Conservation (phyloP, 2,329 filamentous ascomycete species). For the Arthrobotrys entomopaga region DNA sequence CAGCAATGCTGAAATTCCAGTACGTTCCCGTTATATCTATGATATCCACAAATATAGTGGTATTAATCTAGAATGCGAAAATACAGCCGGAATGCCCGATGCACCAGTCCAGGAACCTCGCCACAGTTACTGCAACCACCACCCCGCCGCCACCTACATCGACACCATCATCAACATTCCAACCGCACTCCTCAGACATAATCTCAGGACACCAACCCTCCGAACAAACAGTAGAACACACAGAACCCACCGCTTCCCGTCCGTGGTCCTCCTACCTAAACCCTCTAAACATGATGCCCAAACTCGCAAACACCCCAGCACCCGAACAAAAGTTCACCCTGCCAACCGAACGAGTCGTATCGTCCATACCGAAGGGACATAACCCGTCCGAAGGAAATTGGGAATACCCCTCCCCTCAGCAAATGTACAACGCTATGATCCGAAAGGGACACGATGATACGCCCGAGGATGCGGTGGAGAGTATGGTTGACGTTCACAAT, state of each 20-base stretch:
- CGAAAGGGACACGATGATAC: conserved; percentile 97
- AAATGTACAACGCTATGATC: conserved; percentile 99
- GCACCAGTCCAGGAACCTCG: conserved; percentile 66
- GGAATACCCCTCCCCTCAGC: conserved; percentile 98
- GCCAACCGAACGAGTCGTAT: conserved; percentile 81
- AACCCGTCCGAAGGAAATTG: conserved; percentile 77
- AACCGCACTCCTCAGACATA: conserved; percentile 60
- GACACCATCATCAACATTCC: conserved; percentile 59
- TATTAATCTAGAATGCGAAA: conserved; percentile 54
- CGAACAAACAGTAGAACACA: conserved; percentile 54
- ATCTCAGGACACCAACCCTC: conserved; percentile 9
- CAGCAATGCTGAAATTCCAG: conserved; percentile 35
- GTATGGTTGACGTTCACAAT: conserved; percentile 98
- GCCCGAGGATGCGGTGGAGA: conserved; percentile 89
- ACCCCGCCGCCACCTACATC: conserved; percentile 58
- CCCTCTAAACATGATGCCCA: conserved; percentile 91
- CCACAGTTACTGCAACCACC: conserved; percentile 57
- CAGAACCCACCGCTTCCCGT: conserved; percentile 59
- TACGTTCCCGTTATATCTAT: conserved; percentile 53
- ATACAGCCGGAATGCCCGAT: conserved; percentile 75
- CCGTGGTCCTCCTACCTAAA: conserved; percentile 74
- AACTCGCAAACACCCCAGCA: conserved; percentile 81
- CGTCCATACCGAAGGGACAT: conserved; percentile 84
- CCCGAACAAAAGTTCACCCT: conserved; percentile 77
- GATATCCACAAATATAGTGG: neutral